Evolutionary conservation across 2,329 filamentous ascomycete genomes (phyloP).

Genomic region (Ophiosphaerella korrae): DNA sequence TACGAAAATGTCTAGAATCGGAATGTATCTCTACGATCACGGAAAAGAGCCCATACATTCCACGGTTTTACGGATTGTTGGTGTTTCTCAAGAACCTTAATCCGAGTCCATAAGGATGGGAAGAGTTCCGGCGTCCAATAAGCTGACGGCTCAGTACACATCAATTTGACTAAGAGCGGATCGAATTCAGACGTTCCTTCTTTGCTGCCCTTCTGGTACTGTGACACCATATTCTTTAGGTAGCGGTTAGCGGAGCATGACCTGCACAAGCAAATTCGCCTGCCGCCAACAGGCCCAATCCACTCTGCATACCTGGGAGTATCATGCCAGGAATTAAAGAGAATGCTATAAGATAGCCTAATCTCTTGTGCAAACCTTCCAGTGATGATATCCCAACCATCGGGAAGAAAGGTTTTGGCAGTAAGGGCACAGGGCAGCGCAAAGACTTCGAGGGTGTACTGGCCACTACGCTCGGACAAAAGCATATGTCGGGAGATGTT

Average conservation of each 20-base stretch:
- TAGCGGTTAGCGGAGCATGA: slow-evolving; percentile 23
- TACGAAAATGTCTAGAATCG: slow-evolving; percentile 33
- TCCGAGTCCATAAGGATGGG: slow-evolving; percentile 23
- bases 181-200: slow-evolving; percentile 16
- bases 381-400: slow-evolving; percentile 9
- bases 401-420: slow-evolving; percentile 7
- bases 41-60: slow-evolving; percentile 30
- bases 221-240: slow-evolving; percentile 3
- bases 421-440: slow-evolving; percentile 22
- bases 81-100: slow-evolving; percentile 24
- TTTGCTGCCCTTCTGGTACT: slow-evolving; percentile 5
- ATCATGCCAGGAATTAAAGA: slow-evolving; percentile 20
- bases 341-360: slow-evolving; percentile 19
- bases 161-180: slow-evolving; percentile 12
- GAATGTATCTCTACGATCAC: slow-evolving; percentile 26
- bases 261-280: slow-evolving; percentile 22
- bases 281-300: slow-evolving; percentile 8
- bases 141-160: slow-evolving; percentile 10
- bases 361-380: slow-evolving; percentile 16
- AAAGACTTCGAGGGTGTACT: slow-evolving; percentile 19
- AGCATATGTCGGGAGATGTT: slow-evolving; percentile 28
- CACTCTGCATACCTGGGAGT: slow-evolving; percentile 1
- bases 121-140: slow-evolving; percentile 27
- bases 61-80: slow-evolving; percentile 24
- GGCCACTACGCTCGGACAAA: slow-evolving; percentile 14